Evolutionary conservation across 495 filamentous ascomycete genomes (phyloP), one percentile per base, ranked within the genome.

Genomic region (Penicillium dipodomyicola): DNA sequence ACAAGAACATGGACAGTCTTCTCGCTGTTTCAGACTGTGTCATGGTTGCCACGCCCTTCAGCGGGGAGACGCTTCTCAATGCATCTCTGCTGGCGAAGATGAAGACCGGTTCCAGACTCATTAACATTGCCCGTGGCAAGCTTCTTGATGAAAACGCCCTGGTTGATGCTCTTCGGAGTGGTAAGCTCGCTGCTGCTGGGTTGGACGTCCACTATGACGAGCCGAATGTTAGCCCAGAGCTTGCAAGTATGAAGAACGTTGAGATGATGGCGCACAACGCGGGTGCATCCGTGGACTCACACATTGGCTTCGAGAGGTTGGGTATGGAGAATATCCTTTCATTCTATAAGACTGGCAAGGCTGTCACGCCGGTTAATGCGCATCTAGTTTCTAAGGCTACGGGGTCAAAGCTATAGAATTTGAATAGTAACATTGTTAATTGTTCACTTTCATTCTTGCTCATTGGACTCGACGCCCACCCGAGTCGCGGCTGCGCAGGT

Each of bases 51-150:
- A 85, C 85, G 2, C 86, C 87, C 3, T 84, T 84, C 35, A 78
- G 74, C 8, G 87, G 86, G 0, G 64, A 71, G 29, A 80, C 79
- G 12, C 54, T 92, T 35, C 72, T 92, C 32, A 77, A 77, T 14
- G 54, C 69, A 4, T 71, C 76, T 9, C 64, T 73, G n/a, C 65
- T 92, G 20, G 50, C 63, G 10, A 72, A 70, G 50, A 76, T 88
- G 58, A 83, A 82, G 62, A 64, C 51, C 2, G 88, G 87, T 1
- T 70, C 79, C 3, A 72, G 87, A 4, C 77, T 92, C 35, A 82
- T 91, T 32, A 90, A 91, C 59, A 84, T 90, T 43, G 87, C 87
- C n/a, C 77, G 87, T 27, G 87, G 88, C 5, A 81, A 76, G 37
- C 73, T 91, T 4, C 80, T 91, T 2, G 86, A 91, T 62, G 87